A percentile compares a stretch with the other conserved stretches of the same genome.
phyloP scores from a whole-genome alignment of 768 basidiomycete genomes.

The Macrocybe gigantea region DNA sequence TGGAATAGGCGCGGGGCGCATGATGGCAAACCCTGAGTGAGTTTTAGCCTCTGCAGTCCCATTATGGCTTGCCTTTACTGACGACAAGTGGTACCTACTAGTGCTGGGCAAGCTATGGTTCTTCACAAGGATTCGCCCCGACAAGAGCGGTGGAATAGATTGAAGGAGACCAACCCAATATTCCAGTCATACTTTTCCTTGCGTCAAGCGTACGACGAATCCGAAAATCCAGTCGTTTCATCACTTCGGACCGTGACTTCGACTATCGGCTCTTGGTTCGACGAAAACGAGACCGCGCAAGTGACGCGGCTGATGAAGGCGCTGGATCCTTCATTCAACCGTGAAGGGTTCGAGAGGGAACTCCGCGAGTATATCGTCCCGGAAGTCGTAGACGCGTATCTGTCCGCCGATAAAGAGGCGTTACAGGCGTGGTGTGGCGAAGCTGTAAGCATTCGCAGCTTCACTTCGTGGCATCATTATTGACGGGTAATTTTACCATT shows the following conservation, averaged over 20 bases:
- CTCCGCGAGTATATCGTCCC: conserved; percentile 96
- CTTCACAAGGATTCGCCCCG: conserved; percentile 77
- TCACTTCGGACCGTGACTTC: conserved; percentile 79
- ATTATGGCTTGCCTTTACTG: background rate
- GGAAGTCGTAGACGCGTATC: conserved; percentile 94
- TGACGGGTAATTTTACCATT: background rate
- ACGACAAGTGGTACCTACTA: conserved; percentile 19
- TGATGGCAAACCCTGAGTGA: conserved; percentile 77
- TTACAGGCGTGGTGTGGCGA: conserved; percentile 92
- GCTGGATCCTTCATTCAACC: conserved; percentile 84
- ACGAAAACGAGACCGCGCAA: conserved; percentile 98
- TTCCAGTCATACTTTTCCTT: conserved; percentile 53
- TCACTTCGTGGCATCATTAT: background rate
- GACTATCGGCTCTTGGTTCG: conserved; percentile 85
- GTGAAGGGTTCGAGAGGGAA: conserved; percentile 85
- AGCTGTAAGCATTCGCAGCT: conserved; percentile 55
- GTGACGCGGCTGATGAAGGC: conserved; percentile 81
- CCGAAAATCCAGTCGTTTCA: conserved; percentile 84
- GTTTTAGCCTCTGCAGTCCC: conserved; percentile 21
- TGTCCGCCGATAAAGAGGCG: conserved; percentile 83
- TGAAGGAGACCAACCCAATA: conserved; percentile 79
- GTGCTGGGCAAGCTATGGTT: conserved; percentile 83
- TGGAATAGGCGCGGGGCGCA: conserved; percentile 46
- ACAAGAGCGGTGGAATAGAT: conserved; percentile 72
- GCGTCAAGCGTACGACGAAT: conserved; percentile 79